Evolutionary conservation across 768 basidiomycete genomes (phyloP).

Genomic region (Podaxis carcinomalis): DNA sequence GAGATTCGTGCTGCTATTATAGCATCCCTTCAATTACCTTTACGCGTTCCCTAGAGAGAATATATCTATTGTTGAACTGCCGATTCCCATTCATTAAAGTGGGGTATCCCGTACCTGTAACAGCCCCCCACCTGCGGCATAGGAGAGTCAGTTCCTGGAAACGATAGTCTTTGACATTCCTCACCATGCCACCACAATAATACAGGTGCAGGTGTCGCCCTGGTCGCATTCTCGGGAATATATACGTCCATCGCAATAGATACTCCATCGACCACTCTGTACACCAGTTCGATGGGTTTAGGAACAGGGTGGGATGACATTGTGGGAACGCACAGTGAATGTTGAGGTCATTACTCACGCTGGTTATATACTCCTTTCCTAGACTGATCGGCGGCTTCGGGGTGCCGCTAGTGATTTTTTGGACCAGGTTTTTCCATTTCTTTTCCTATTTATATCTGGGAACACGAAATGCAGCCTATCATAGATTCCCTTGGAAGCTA

Average conservation of each 20-base stretch:
- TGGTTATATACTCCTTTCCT: neutral
- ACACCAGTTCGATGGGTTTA: slow-evolving; percentile 25
- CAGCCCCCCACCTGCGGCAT: slow-evolving; percentile 25
- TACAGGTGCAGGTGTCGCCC: slow-evolving; percentile 24
- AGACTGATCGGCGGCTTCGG: neutral
- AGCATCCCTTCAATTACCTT: neutral
- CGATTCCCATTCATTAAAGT: neutral
- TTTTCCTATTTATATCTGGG: neutral
- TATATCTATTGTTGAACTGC: neutral
- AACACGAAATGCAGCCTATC: neutral
- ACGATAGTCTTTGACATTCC: neutral
- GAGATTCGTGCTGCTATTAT: neutral
- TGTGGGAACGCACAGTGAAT: neutral
- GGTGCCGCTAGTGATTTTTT: neutral
- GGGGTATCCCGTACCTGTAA: slow-evolving; percentile 19
- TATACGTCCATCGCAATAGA: slow-evolving; percentile 32
- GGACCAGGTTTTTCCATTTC: neutral
- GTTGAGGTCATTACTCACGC: neutral
- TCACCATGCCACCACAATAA: slow-evolving; percentile 35
- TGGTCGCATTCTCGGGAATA: slow-evolving; percentile 24
- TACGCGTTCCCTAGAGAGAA: slow-evolving; percentile 2
- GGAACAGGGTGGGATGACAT: neutral
- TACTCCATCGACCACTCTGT: slow-evolving; percentile 25
- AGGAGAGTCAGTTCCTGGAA: neutral
- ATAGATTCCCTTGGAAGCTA: neutral